phyloP scores from a whole-genome alignment of 306 rosid species.

The Lathyrus tuberosus region DNA sequence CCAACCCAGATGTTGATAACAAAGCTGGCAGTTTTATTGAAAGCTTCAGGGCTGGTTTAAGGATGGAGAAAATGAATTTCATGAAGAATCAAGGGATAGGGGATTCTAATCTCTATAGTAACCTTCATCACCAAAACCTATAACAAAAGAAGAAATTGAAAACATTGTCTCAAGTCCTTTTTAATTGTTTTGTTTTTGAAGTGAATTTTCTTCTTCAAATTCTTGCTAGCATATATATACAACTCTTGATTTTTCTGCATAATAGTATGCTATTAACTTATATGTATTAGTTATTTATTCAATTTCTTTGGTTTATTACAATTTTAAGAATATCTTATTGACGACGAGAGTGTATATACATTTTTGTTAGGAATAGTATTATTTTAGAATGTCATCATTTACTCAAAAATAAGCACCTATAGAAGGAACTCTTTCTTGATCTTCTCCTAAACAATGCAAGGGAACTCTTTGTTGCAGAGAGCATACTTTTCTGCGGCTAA shows the following conservation, averaged over 20 bases:
- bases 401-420: no score
- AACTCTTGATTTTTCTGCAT: background rate
- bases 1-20: slow-evolving; percentile 76
- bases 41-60: slow-evolving; percentile 71
- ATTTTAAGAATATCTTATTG: background rate
- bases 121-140: slow-evolving; percentile 30
- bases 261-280: background rate
- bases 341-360: no score
- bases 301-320: background rate
- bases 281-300: background rate
- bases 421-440: no score
- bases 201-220: slow-evolving; percentile 22
- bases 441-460: no score
- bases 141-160: background rate
- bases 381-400: no score
- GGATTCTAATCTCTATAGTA: slow-evolving; percentile 54
- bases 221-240: slow-evolving; percentile 1
- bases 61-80: slow-evolving; percentile 77
- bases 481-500: no score
- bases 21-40: slow-evolving; percentile 81
- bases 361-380: background rate
- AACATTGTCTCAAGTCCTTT: background rate
- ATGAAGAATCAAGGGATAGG: slow-evolving; percentile 50
- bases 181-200: slow-evolving; percentile 14
- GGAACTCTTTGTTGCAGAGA: no score